Percentiles rank a stretch among this genome's conserved stretches.
Evolutionary conservation across 1,284 basidiomycete genomes (phyloP).

Genomic region (Chondrostereum purpureum): DNA sequence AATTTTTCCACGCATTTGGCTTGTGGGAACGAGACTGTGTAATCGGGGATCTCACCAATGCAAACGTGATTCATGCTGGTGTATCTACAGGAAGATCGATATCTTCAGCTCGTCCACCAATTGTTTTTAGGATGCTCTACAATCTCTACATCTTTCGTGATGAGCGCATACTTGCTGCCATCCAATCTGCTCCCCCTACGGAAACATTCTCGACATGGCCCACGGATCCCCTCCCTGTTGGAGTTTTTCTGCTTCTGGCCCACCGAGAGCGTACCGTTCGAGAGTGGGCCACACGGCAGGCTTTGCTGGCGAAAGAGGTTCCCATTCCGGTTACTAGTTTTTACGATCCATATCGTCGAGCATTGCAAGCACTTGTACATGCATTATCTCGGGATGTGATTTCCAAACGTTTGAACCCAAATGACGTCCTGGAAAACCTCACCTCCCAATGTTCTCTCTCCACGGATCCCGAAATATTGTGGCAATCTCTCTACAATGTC

Average conservation of each 20-base stretch:
- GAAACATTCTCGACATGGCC: slow-evolving; percentile 44
- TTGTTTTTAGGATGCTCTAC: slow-evolving; percentile 62
- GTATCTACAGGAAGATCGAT: slow-evolving; percentile 23
- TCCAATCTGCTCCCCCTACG: slow-evolving; percentile 35
- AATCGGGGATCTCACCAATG: slow-evolving; percentile 35
- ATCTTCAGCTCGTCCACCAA: slow-evolving; percentile 35
- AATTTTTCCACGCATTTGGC: slow-evolving; percentile 64
- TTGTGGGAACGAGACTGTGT: slow-evolving; percentile 57
- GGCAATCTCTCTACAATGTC: slow-evolving; percentile 44
- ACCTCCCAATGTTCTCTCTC: slow-evolving; percentile 23
- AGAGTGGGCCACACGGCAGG: slow-evolving; percentile 51
- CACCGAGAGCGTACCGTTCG: slow-evolving; percentile 43
- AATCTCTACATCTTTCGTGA: slow-evolving; percentile 58
- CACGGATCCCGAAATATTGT: slow-evolving; percentile 37
- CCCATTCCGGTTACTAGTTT: slow-evolving; percentile 42
- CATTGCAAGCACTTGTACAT: slow-evolving; percentile 31
- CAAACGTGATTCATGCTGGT: slow-evolving; percentile 15
- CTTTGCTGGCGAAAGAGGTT: slow-evolving; percentile 28
- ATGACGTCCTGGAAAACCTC: not conserved
- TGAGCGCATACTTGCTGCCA: slow-evolving; percentile 37
- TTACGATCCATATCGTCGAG: slow-evolving; percentile 34
- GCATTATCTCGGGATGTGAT: slow-evolving; percentile 12
- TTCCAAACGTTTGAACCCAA: not conserved
- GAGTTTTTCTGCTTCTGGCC: slow-evolving; percentile 54
- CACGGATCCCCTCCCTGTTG: slow-evolving; percentile 47